Base-by-base conservation (phyloP, 1,284 basidiomycete species). In the Pisolithus thermaeus region DNA sequence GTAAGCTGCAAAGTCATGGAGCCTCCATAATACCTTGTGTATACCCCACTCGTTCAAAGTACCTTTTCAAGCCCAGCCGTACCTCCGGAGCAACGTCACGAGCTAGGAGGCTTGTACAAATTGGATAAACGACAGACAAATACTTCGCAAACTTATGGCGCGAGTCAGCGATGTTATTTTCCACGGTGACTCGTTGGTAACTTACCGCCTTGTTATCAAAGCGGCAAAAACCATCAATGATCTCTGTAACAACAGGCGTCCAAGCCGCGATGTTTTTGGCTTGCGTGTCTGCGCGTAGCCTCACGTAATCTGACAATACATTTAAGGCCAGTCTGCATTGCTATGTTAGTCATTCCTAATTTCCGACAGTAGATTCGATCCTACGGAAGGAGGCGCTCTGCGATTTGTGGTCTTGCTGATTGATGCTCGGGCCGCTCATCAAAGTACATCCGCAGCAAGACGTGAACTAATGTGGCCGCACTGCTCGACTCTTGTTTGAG, bases 401-500 rank as follows among this genome's bases (percentile, higher is more conserved):
- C 82, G 46, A 98, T 90, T 62, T 94, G 89, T 22, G 81, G 80
- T 46, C 91, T 78, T 43, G 87, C 83, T 23, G 84, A 83, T 58
- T 90, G 83, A 65, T 97, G 92, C 53, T 91, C 90, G 1, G 83
- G 75, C 27, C 95, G 82, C n/a, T 82, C 74, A 70, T 99, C 97
- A 52, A 86, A 87, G 68, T 99, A 97, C 94, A 99, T 97, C 40
- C 87, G 80, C 45, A 97, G 72, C 40, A 99, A 74, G 3, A 98
- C 84, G 61, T 94, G 92, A 45, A 99, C 93, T 40, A 99, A 77
- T 0, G 95, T 99, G 4, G 96, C 84, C 30, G 97, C 97, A 61
- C 93, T 95, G 53, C 90, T 94, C 27, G 95, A 97, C 71, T 99
- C 97, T 66, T 99, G 97, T 71, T 99, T 98, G 54, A 99, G 75